Base-by-base conservation (phyloP, 129 eudicot genomes). In the Chrysanthemum lavandulifolium region DNA sequence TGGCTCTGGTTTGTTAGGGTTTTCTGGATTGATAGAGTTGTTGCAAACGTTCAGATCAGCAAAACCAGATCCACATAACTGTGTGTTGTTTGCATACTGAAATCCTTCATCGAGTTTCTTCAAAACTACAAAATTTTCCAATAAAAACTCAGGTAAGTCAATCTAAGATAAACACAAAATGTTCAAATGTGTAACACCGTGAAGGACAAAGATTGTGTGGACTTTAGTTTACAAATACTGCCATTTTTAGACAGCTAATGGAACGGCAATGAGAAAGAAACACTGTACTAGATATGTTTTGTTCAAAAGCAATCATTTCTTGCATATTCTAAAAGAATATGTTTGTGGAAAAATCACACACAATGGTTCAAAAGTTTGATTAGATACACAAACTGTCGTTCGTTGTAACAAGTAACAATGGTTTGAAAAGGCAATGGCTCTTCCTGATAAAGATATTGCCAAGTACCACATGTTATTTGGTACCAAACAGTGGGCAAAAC, bases 51-150 rank as follows among this genome's bases (percentile, higher is more conserved):
- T 77, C 15, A 95, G 71, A 64, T 89, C 73, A 45, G 88, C 65
- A 68, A 90, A 95, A 48, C 83, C 89, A 23, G 69, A 80, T 15
- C 97, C 97, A 58, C 99, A 95, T 73, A 95, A 79, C 69, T 82
- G 88, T 1, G 81, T 69, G 79, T 95, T 95, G 85, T 95, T 91
- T 68, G 84, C 86, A 61, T 84, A 95, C 56, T 81, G 96, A 80
- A 95, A 95, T 48, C 97, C 99, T 65, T 88, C 83, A 70, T 82
- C 82, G 27, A 95, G 86, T 61, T 88, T 95, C 91, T 88, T 89
- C 85, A 95, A 69, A 69, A 85, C 98, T 93, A 68, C 74, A 76
- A 36, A 71, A 31, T 6, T 10, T 61, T 14, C 6, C 1, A 10
- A 31, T 1, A 8, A 57, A 54, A 23, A 52, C 3, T 3, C 12